Evolutionary conservation across 73 alveolate genomes (phyloP), one percentile per base, ranked within the genome.

Genomic region (Diophrys appendiculata): DNA sequence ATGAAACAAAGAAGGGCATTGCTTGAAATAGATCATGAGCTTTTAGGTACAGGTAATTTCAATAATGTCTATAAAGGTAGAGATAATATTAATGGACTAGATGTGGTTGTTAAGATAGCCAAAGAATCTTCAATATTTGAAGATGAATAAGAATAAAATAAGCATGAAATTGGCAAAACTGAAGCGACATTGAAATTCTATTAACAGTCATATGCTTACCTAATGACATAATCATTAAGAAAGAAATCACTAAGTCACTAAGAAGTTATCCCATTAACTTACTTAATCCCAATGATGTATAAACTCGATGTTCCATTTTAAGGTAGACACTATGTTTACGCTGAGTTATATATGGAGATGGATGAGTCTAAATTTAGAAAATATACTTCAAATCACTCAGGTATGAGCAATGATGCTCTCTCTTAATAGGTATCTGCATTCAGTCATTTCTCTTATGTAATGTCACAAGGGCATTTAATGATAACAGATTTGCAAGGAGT

Each of bases 401-500:
- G 5, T 11, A 43, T 43, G n/a, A 43, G n/a, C 5, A 18, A 43
- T 18, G 18, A 43, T 43, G 18, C 5, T 5, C 18, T 43, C 5
- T 11, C n/a, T 43, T 5, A 43, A 43, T 43, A 43, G 60, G 60
- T 43, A 5, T 43, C n/a, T 18, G 67, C 82, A 13, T 75, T 87
- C 29, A 68, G 85, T 31, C 94, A 87, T 68, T 87, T 81, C 73
- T 87, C 94, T 18, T 87, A 70, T 60, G 74, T 80, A 54, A 34
- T 81, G 78, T 81, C 81, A 32, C 79, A 78, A 74, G 91, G 94
- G 0, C 73, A 81, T 53, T 67, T 87, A 23, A 64, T 87, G 82
- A 82, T 87, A 0, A 87, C 77, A 0, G 91, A 83, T 32, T 29
- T 83, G n/a, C 83, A 83, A 67, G 91, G 91, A 1, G 88, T 77